Conservation (phyloP, 768 basidiomycete genomes). For the Chalciporus piperatus region DNA sequence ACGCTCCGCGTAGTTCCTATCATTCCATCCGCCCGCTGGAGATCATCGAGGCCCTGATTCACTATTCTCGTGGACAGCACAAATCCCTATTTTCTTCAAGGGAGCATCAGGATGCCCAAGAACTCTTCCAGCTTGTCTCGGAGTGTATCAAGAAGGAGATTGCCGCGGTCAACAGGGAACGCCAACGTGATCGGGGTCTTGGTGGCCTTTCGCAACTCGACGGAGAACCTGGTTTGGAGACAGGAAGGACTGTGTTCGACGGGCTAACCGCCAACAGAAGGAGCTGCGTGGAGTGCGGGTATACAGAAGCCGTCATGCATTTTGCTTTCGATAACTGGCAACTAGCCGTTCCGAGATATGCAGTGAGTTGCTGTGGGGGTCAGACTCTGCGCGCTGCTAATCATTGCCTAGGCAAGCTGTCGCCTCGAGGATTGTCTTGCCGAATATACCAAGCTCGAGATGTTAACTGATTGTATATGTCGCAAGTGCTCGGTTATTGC, state of each 20-base stretch:
- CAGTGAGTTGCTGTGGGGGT: conserved; percentile 41
- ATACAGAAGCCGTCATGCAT: conserved; percentile 92
- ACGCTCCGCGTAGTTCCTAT: conserved; percentile 56
- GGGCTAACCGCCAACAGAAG: conserved; percentile 88
- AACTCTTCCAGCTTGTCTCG: conserved; percentile 91
- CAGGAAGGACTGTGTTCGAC: conserved; percentile 76
- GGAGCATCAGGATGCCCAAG: conserved; percentile 98
- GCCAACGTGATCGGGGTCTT: conserved; percentile 66
- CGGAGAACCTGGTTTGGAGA: conserved; percentile 32
- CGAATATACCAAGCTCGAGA: conserved; percentile 86
- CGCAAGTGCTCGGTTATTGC: conserved; percentile 84
- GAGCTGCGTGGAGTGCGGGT: conserved; percentile 86
- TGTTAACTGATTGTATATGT: conserved; percentile 90
- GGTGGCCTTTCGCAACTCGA: conserved; percentile 45
- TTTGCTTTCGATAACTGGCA: conserved; percentile 87
- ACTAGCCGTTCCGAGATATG: conserved; percentile 63
- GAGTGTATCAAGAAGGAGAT: conserved; percentile 88
- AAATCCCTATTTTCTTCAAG: conserved; percentile 78
- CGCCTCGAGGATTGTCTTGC: conserved; percentile 79
- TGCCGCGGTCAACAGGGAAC: conserved; percentile 68
- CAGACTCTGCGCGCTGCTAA: conserved; percentile 8
- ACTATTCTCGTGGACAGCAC: conserved; percentile 48
- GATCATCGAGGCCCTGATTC: conserved; percentile 68
- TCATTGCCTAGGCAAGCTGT: conserved; percentile 50
- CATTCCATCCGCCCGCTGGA: conserved; percentile 67